phyloP scores from a whole-genome alignment of 2,329 filamentous ascomycete genomes.

The Fusarium sp. region DNA sequence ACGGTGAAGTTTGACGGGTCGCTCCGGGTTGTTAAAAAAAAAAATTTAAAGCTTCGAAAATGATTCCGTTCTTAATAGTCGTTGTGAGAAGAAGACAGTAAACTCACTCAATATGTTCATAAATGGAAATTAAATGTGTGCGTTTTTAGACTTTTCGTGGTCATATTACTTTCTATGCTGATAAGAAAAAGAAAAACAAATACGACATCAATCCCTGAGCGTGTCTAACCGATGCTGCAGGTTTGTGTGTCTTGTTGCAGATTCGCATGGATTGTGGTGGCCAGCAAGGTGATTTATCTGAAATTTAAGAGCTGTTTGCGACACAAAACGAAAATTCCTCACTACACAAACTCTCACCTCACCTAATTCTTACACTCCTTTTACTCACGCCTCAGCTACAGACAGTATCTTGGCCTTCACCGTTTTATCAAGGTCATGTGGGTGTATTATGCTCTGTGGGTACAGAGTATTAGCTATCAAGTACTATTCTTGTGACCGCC shows the following conservation, averaged over 20 bases:
- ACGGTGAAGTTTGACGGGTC: conserved; percentile 27
- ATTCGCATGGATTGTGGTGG: conserved; percentile 11
- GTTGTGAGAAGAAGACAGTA: not conserved
- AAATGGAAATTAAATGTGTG: not conserved
- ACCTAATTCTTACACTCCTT: conserved; percentile 1
- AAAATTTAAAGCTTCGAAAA: not conserved
- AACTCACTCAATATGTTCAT: not conserved
- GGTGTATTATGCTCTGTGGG: conserved; percentile 16
- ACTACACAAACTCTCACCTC: conserved; percentile 2
- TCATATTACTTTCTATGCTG: not conserved
- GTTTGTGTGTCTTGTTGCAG: not conserved
- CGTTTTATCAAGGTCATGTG: conserved; percentile 31
- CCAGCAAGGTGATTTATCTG: not conserved
- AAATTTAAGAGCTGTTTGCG: not conserved
- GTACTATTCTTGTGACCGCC: conserved; percentile 27
- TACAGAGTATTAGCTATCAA: not conserved
- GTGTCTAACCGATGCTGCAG: not conserved
- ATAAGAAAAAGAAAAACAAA: not conserved
- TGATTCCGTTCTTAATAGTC: not conserved
- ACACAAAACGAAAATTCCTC: conserved; percentile 5
- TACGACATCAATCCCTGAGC: not conserved
- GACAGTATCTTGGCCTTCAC: conserved; percentile 18
- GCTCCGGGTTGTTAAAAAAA: conserved; percentile 16
- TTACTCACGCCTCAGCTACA: not conserved
- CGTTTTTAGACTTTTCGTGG: not conserved